These are phyloP conservation scores for Cymodocea nodosa DNA, from an alignment of 116 monocot genomes.

Conservation along the genomic window DNA sequence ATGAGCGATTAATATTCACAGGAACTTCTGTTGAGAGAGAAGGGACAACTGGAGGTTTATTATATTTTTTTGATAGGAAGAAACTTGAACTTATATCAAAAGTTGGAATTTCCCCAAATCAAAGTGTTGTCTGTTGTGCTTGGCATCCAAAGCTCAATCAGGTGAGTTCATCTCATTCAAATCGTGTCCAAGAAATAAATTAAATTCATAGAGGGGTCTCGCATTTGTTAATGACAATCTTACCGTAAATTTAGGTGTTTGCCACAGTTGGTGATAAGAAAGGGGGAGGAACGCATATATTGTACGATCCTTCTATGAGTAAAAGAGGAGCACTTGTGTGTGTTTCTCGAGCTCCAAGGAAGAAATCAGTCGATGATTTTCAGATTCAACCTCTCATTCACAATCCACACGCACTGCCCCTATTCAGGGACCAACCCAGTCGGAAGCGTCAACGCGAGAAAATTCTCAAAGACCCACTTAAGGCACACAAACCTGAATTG, in stretches of 20 bases:
- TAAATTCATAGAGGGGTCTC: no score
- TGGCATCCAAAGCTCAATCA: constrained; percentile 98
- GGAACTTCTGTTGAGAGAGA: constrained; percentile 94
- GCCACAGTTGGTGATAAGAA: constrained; percentile 95
- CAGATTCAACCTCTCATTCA: constrained; percentile 79
- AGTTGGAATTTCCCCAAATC: constrained; percentile 67
- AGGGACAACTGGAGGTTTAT: constrained; percentile 49
- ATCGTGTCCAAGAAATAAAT: no score
- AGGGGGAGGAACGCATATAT: constrained; percentile 84
- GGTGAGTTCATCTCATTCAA: constrained; percentile 16
- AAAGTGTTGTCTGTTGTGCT: constrained; percentile 69
- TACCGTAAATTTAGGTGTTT: constrained; percentile 43
- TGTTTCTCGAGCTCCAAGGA: constrained; percentile 71
- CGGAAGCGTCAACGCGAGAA: constrained; percentile 92
- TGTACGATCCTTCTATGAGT: constrained; percentile 88
- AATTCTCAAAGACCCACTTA: constrained; percentile 73
- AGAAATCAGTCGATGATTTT: constrained; percentile 84
- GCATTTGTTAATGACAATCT: neutral
- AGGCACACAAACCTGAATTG: constrained; percentile 83
- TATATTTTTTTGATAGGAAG: constrained; percentile 79
- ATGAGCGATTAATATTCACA: constrained; percentile 83
- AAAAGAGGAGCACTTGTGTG: constrained; percentile 94
- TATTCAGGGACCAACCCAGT: constrained; percentile 88
- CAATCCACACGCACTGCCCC: constrained; percentile 85
- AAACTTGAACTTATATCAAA: constrained; percentile 87